phyloP scores from a whole-genome alignment of 169 alveolate species.

The Blepharisma undulans region DNA sequence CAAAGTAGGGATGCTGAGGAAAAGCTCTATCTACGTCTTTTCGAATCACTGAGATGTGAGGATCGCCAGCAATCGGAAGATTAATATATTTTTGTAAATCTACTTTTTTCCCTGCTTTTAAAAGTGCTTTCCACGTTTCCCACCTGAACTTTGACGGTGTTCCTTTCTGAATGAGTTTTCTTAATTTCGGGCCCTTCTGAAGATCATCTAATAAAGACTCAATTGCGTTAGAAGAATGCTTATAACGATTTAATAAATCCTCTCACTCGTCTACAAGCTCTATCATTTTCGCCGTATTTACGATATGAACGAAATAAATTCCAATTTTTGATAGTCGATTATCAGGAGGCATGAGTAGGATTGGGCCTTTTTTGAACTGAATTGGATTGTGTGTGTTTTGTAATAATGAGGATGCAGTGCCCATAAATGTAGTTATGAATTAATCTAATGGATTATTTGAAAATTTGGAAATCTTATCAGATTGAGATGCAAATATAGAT shows the following conservation, averaged over 20 bases:
- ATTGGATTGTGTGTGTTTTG: not conserved
- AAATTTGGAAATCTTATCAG: not conserved
- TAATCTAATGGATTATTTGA: not conserved
- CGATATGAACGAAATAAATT: not conserved
- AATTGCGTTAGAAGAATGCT: not conserved
- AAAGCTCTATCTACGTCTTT: constrained; percentile 20
- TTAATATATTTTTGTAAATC: not conserved
- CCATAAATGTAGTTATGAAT: not conserved
- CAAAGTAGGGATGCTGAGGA: constrained; percentile 7
- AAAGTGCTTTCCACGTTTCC: constrained; percentile 7
- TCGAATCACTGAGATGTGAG: not conserved
- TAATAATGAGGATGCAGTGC: not conserved
- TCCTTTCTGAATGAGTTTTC: not conserved
- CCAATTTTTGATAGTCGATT: not conserved
- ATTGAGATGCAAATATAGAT: not conserved
- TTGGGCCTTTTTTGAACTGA: not conserved
- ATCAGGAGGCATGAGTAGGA: not conserved
- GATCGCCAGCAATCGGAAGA: not conserved
- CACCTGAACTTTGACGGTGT: not conserved
- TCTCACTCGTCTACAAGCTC: not conserved
- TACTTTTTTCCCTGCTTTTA: not conserved
- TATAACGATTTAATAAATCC: not conserved
- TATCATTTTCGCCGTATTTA: not conserved
- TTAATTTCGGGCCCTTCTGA: not conserved
- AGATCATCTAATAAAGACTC: not conserved